These are phyloP conservation scores for Volvariella volvacea DNA, from an alignment of 1,284 basidiomycete genomes.

Conservation along the genomic window DNA sequence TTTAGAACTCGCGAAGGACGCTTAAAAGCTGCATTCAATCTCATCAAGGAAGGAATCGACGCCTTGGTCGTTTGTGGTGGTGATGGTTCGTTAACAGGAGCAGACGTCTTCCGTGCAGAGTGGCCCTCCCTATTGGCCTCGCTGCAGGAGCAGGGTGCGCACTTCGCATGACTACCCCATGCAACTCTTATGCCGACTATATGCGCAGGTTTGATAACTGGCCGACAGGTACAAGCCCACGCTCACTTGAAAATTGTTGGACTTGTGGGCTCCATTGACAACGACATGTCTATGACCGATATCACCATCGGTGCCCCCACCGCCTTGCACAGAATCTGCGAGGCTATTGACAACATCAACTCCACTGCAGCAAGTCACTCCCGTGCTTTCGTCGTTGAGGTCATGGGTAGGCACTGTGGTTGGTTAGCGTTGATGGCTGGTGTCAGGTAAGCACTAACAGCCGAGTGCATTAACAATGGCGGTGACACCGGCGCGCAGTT, in stretches of 20 bases:
- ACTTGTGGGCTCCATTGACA: conserved; percentile 97
- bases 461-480: conserved; percentile 3
- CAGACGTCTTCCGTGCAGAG: conserved; percentile 89
- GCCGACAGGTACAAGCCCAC: conserved; percentile 66
- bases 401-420: conserved; percentile 98
- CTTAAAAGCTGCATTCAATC: conserved; percentile 79
- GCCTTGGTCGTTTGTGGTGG: conserved; percentile 96
- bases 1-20: conserved; percentile 90
- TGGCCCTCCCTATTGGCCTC: conserved; percentile 83
- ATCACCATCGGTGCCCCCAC: conserved; percentile 96
- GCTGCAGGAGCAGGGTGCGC: conserved; percentile 54
- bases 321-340: conserved; percentile 93
- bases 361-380: conserved; percentile 96
- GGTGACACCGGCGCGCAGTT: too few relatives aligned
- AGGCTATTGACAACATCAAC: conserved; percentile 97
- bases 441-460: conserved; percentile 77
- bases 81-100: conserved; percentile 94
- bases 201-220: conserved; percentile 62
- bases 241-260: conserved; percentile 93
- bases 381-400: conserved; percentile 96
- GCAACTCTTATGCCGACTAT: too few relatives aligned
- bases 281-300: conserved; percentile 98
- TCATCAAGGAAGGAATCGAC: conserved; percentile 95
- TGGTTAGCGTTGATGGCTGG: conserved; percentile 95
- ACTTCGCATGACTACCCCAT: too few relatives aligned